phyloP scores from a whole-genome alignment of 169 alveolate genomes.

The Theileria luwenshuni region DNA sequence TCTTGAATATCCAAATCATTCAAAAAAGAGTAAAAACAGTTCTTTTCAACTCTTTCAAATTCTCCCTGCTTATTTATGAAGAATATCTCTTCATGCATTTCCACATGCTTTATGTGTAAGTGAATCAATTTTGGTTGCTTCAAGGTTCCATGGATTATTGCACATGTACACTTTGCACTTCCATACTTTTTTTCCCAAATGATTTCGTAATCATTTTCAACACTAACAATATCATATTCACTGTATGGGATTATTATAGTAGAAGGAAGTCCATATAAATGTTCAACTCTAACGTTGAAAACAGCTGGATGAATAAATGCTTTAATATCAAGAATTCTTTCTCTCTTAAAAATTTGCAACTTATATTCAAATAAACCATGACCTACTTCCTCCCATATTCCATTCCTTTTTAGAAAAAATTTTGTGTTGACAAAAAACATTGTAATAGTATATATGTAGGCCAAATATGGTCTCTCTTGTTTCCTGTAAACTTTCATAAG shows the following conservation, averaged over 20 bases:
- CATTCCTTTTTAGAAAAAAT: too few relatives aligned
- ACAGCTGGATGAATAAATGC: neutral
- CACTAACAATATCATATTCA: neutral
- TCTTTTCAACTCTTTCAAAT: neutral
- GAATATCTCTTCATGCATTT: neutral
- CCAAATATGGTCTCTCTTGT: neutral
- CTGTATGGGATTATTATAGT: neutral
- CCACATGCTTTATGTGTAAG: neutral
- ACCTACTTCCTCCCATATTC: neutral
- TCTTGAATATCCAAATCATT: conserved; percentile 1
- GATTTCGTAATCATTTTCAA: neutral
- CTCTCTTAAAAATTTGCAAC: neutral
- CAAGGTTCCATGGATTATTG: neutral
- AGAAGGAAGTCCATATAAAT: neutral
- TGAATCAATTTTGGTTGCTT: neutral
- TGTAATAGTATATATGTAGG: neutral
- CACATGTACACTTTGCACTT: neutral
- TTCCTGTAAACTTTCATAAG: neutral
- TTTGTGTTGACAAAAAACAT: neutral
- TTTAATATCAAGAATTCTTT: neutral
- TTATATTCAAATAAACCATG: neutral
- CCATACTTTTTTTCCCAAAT: neutral
- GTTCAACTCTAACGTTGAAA: neutral
- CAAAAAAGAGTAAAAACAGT: neutral
- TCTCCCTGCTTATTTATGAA: neutral